These are phyloP conservation scores for Xylariaceae sp. DNA, from an alignment of 2,329 filamentous ascomycete species.

Conservation along the genomic window DNA sequence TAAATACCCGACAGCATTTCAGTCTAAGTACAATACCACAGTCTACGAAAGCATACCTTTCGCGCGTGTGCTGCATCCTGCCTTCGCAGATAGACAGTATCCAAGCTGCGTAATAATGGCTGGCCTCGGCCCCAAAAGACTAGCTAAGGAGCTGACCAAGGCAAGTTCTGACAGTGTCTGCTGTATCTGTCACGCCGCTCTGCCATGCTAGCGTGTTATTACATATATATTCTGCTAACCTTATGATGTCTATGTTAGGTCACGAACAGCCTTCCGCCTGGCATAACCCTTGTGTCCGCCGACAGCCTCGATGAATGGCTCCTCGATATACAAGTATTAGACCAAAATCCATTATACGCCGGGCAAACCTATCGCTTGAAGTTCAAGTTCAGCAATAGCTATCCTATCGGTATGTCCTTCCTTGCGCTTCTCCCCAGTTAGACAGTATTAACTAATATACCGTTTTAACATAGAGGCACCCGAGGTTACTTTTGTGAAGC, in stretches of 20 bases:
- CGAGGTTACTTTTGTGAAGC: conserved; percentile 85
- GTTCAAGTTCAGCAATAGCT: conserved; percentile 82
- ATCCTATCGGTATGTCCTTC: conserved; percentile 78
- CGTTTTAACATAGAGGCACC: conserved; percentile 72
- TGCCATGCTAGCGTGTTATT: too few species aligned
- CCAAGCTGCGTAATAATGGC: conserved; percentile 38
- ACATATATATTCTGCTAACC: conserved; percentile 12
- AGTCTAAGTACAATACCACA: not conserved
- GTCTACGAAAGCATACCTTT: conserved; percentile 2
- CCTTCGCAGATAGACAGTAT: conserved; percentile 4
- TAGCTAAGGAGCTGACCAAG: conserved; percentile 66
- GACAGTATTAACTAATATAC: conserved; percentile 13
- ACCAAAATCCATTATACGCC: conserved; percentile 86
- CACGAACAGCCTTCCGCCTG: conserved; percentile 63
- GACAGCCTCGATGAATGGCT: conserved; percentile 89
- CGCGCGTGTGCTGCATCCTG: conserved; percentile 1
- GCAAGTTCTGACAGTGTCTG: conserved; percentile 41
- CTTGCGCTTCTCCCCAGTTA: not conserved
- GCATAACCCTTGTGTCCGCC: conserved; percentile 79
- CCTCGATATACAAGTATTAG: conserved; percentile 89
- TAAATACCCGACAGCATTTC: conserved; percentile 3
- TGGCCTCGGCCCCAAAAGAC: conserved; percentile 59
- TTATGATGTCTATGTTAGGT: conserved; percentile 49
- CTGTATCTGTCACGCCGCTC: not conserved
- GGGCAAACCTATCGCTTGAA: conserved; percentile 82